A percentile compares a stretch with the other conserved stretches of the same genome.
Conservation (phyloP, 176 grass and related monocot genomes). For the Ananas comosus region DNA sequence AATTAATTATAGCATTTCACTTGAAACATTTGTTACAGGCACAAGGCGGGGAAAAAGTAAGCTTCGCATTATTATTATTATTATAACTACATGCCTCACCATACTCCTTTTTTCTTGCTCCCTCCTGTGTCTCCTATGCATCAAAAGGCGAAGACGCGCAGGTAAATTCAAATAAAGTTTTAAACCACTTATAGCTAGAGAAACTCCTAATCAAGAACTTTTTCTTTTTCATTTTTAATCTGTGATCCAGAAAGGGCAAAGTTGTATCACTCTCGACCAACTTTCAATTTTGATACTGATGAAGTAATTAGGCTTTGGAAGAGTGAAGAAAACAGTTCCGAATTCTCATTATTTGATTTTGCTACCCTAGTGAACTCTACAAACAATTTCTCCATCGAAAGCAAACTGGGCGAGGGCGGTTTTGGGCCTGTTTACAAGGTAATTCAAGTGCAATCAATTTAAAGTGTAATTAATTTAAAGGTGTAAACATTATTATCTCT, state of each 20-base stretch:
- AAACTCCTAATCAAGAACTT: not conserved
- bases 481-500: not conserved
- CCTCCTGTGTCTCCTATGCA: not conserved
- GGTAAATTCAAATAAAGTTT: not conserved
- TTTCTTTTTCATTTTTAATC: too few species aligned
- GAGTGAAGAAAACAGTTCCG: not conserved
- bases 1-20: too few species aligned
- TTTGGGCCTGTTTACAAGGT: conserved; percentile 1
- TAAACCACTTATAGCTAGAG: not conserved
- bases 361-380: not conserved
- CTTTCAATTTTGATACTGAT: not conserved
- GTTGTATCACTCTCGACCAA: too few species aligned
- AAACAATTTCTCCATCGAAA: conserved; percentile 1
- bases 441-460: not conserved
- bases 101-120: not conserved
- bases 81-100: not conserved
- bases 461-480: too few species aligned
- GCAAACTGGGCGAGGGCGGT: not conserved
- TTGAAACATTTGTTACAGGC: not conserved
- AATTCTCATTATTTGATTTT: not conserved
- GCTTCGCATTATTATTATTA: not conserved
- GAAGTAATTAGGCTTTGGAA: not conserved
- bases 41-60: not conserved
- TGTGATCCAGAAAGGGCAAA: too few species aligned
- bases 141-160: not conserved